Evolutionary conservation across 2,329 filamentous ascomycete species (phyloP).

Genomic region (Lasiodiplodia hormozganensis): DNA sequence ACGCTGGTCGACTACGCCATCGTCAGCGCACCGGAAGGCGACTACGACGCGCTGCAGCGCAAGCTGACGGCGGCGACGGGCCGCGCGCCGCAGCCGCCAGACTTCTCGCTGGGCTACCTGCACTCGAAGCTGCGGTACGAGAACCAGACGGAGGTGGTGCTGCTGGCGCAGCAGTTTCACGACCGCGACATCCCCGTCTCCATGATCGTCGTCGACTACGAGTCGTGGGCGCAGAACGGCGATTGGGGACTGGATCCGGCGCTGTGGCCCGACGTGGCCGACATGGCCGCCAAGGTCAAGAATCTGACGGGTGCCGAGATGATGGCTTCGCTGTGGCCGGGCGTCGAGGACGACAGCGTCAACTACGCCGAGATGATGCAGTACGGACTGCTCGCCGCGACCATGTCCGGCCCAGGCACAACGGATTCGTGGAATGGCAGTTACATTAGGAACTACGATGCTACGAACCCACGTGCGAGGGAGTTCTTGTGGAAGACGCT

Average conservation of each 20-base stretch:
- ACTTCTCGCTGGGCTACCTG: conserved; percentile 41
- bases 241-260: conserved; percentile 40
- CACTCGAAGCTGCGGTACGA: conserved; percentile 43
- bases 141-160: conserved; percentile 40
- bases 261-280: conserved; percentile 39
- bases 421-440: conserved; percentile 42
- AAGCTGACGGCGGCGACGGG: conserved; percentile 38
- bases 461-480: conserved; percentile 41
- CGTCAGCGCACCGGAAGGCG: conserved; percentile 37
- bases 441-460: conserved; percentile 43
- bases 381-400: conserved; percentile 37
- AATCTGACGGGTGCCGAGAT: conserved; percentile 43
- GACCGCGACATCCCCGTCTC: conserved; percentile 41
- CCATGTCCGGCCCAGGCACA: conserved; percentile 38
- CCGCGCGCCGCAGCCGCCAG: conserved; percentile 39
- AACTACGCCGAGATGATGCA: conserved; percentile 40
- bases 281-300: conserved; percentile 39
- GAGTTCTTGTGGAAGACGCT: conserved; percentile 40
- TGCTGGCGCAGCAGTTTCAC: conserved; percentile 39
- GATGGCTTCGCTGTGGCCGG: conserved; percentile 44
- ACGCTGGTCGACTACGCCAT: conserved; percentile 43
- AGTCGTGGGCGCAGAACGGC: conserved; percentile 42
- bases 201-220: conserved; percentile 43
- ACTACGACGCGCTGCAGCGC: conserved; percentile 40
- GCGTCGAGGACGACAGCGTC: conserved; percentile 38